Evolutionary conservation across 179 eudicot genomes (phyloP).

Genomic region (Beta corolliflora): DNA sequence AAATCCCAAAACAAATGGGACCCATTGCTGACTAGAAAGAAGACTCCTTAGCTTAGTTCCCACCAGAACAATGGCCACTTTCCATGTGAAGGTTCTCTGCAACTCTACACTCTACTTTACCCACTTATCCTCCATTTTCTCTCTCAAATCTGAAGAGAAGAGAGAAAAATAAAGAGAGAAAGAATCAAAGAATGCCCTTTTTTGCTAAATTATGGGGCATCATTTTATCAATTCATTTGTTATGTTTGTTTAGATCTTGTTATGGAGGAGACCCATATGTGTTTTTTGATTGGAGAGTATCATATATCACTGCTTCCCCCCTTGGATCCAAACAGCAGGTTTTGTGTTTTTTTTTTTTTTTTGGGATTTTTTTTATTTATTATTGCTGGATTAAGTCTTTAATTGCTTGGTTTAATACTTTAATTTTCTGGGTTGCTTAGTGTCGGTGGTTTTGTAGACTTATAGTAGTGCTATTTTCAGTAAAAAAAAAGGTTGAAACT

Average conservation of each 20-base stretch:
- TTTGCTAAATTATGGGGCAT: slow-evolving; percentile 12
- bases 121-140: slow-evolving; percentile 8
- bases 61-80: slow-evolving; percentile 22
- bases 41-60: neutral
- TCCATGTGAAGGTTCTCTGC: slow-evolving; percentile 28
- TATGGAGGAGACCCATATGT: slow-evolving; percentile 69
- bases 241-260: slow-evolving; percentile 29
- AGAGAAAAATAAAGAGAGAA: neutral
- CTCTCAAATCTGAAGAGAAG: slow-evolving; percentile 5
- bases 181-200: slow-evolving; percentile 23
- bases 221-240: slow-evolving; percentile 7
- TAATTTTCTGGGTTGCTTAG: neutral
- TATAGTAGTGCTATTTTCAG: neutral
- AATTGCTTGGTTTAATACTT: slow-evolving; percentile 1
- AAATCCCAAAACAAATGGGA: slow-evolving; percentile 1
- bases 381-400: too few relatives aligned
- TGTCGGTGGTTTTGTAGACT: neutral
- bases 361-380: neutral
- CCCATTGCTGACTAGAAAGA: slow-evolving; percentile 29
- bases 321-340: slow-evolving; percentile 82
- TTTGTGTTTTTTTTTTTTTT: slow-evolving; percentile 13
- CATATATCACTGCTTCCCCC: slow-evolving; percentile 67
- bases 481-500: too few relatives aligned
- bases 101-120: neutral
- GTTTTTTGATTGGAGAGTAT: slow-evolving; percentile 74